phyloP scores from a whole-genome alignment of 106 monocot species.

The Allium sativum region DNA sequence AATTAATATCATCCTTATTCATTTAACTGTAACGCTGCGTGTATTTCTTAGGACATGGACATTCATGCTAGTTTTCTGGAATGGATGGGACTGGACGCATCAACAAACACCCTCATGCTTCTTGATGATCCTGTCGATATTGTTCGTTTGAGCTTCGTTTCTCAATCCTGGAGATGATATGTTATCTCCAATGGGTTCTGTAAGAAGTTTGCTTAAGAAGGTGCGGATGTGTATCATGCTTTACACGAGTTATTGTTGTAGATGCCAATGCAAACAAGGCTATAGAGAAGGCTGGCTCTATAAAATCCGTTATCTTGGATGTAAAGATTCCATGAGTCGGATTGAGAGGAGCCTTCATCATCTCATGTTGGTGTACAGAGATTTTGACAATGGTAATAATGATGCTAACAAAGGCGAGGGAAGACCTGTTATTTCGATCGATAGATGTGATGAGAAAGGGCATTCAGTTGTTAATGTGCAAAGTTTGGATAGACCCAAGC shows the following conservation, averaged over 20 bases:
- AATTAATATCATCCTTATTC: too few relatives aligned
- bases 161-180: conserved; percentile 38
- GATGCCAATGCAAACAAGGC: conserved; percentile 13
- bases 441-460: too few relatives aligned
- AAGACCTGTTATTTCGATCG: too few relatives aligned
- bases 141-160: conserved; percentile 35
- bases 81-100: conserved; percentile 34
- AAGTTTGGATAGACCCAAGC: too few relatives aligned
- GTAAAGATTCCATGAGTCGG: conserved; percentile 21
- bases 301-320: conserved; percentile 50
- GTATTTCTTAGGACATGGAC: conserved; percentile 2
- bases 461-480: too few relatives aligned
- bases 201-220: conserved; percentile 35
- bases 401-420: conserved; percentile 38
- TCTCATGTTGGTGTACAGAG: conserved; percentile 42
- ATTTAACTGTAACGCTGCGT: too few relatives aligned
- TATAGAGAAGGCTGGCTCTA: conserved; percentile 5
- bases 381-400: conserved; percentile 30
- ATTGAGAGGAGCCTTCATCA: conserved; percentile 41
- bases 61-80: conserved; percentile 33
- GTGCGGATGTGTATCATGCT: conserved; percentile 28
- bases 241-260: conserved; percentile 10
- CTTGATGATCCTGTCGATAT: conserved; percentile 37
- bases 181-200: conserved; percentile 36
- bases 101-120: conserved; percentile 12